phyloP scores from a whole-genome alignment of 225 moss, liverwort and hornwort species.

The Antitrichia curtipendula region DNA sequence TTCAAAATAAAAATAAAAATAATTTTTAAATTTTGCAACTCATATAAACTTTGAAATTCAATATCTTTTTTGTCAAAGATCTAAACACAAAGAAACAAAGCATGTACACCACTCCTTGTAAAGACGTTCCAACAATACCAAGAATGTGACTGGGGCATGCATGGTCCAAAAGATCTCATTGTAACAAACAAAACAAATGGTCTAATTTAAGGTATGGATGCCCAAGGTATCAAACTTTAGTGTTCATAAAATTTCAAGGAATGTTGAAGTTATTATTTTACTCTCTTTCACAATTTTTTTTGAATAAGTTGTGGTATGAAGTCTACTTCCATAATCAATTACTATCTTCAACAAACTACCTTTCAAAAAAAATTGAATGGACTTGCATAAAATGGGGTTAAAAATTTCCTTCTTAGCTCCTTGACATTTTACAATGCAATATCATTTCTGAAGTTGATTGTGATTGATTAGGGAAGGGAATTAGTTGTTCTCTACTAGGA shows the following conservation, averaged over 20 bases:
- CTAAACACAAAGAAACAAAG: too few relatives aligned
- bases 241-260: not conserved
- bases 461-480: not conserved
- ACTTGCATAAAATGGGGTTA: not conserved
- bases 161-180: too few relatives aligned
- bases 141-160: too few relatives aligned
- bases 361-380: not conserved
- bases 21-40: too few relatives aligned
- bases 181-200: too few relatives aligned
- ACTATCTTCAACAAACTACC: not conserved
- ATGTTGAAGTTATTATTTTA: not conserved
- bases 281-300: not conserved
- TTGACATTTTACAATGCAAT: not conserved
- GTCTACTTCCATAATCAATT: not conserved
- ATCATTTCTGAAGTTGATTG: not conserved
- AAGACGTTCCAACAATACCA: too few relatives aligned
- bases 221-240: too few relatives aligned
- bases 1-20: too few relatives aligned
- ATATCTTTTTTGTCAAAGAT: too few relatives aligned
- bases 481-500: not conserved
- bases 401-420: not conserved
- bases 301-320: accelerated
- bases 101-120: too few relatives aligned
- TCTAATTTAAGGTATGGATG: too few relatives aligned
- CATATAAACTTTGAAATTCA: too few relatives aligned